These are phyloP conservation scores for Phytomonas francai DNA, from an alignment of 208 protist species.

Conservation along the genomic window DNA sequence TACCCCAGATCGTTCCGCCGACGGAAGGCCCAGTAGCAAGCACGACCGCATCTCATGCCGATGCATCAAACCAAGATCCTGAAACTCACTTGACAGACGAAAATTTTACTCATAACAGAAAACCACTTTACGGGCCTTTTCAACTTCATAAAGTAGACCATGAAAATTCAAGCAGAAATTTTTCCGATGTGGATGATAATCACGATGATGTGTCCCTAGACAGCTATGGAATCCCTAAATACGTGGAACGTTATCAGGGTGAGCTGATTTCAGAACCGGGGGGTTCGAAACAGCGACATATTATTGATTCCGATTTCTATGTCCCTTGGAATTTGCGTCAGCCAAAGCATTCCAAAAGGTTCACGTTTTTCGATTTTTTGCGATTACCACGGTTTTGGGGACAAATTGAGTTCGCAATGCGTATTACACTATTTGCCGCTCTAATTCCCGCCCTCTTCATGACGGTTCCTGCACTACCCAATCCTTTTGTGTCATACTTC, in stretches of 20 bases:
- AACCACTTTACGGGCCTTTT: not conserved
- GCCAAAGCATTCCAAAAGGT: conserved; percentile 14
- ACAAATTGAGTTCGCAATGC: conserved; percentile 67
- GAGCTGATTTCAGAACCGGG: not conserved
- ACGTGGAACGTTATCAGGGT: conserved; percentile 35
- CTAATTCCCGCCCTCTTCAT: conserved; percentile 60
- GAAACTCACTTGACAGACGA: no score
- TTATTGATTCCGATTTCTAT: not conserved
- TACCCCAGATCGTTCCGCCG: not conserved
- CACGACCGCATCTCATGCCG: no score
- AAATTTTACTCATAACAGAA: not conserved
- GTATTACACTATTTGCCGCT: conserved; percentile 57
- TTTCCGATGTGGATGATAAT: not conserved
- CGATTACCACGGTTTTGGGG: conserved; percentile 61
- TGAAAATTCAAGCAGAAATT: not conserved
- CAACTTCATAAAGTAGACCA: not conserved
- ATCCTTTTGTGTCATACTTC: conserved; percentile 59
- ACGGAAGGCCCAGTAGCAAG: no score
- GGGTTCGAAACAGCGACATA: not conserved
- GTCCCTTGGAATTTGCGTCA: conserved; percentile 69
- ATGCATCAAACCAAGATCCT: no score
- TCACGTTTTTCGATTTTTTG: conserved; percentile 59
- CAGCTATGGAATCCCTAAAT: conserved; percentile 57
- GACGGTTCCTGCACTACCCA: conserved; percentile 29
- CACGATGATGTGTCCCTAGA: conserved; percentile 40